phyloP scores from a whole-genome alignment of 2,329 filamentous ascomycete species.

The Scedosporium boydii region DNA sequence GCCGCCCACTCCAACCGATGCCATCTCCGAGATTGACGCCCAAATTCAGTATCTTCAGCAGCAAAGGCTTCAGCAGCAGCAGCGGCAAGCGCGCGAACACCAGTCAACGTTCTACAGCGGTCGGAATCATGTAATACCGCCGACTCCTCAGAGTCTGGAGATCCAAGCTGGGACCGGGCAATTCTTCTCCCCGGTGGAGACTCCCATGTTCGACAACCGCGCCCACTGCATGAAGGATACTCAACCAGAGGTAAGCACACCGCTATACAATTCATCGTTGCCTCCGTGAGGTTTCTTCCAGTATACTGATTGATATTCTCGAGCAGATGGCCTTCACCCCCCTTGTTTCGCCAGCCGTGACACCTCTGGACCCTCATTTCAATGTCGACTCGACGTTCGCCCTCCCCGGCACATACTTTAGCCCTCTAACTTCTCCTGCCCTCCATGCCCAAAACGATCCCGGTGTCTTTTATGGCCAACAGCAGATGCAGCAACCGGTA shows the following conservation, averaged over 20 bases:
- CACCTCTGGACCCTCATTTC: slow-evolving; percentile 66
- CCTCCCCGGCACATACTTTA: slow-evolving; percentile 67
- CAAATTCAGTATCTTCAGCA: slow-evolving; percentile 58
- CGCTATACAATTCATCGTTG: neutral
- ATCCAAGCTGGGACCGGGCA: slow-evolving; percentile 52
- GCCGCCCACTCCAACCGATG: slow-evolving; percentile 36
- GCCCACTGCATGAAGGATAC: slow-evolving; percentile 60
- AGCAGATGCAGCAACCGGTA: slow-evolving; percentile 24
- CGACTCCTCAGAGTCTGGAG: slow-evolving; percentile 73
- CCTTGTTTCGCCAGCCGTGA: slow-evolving; percentile 75
- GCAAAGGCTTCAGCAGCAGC: slow-evolving; percentile 52
- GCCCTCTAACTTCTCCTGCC: slow-evolving; percentile 72
- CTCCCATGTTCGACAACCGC: slow-evolving; percentile 47
- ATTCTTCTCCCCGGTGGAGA: slow-evolving; percentile 50
- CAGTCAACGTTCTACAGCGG: slow-evolving; percentile 43
- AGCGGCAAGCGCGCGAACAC: slow-evolving; percentile 48
- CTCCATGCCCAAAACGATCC: slow-evolving; percentile 61
- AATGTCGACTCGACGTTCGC: slow-evolving; percentile 48
- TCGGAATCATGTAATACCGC: slow-evolving; percentile 57
- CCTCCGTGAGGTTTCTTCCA: neutral
- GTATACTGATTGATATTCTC: slow-evolving; percentile 15
- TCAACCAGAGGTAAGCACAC: slow-evolving; percentile 52
- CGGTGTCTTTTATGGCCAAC: slow-evolving; percentile 32
- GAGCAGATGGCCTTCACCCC: slow-evolving; percentile 66
- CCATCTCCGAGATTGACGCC: slow-evolving; percentile 51